phyloP scores from a whole-genome alignment of 768 basidiomycete species.

The Pulveroboletus sp. region DNA sequence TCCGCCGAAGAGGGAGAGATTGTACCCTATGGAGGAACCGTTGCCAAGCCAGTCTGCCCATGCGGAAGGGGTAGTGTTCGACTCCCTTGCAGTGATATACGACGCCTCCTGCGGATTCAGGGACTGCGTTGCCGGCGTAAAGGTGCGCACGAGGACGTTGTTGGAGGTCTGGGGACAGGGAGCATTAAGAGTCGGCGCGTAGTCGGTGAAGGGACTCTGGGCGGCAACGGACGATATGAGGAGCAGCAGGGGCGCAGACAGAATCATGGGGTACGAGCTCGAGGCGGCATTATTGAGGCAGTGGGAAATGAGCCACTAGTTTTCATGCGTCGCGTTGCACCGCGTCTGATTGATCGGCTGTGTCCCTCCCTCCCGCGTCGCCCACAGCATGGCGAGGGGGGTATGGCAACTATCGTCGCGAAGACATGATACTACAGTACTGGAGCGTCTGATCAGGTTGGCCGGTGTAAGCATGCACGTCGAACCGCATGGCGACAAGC shows the following conservation, averaged over 20 bases:
- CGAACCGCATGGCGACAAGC: no score
- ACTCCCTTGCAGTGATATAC: slow-evolving; percentile 44
- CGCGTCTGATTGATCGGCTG: slow-evolving; percentile 14
- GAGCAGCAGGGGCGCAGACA: neutral
- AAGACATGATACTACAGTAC: no score
- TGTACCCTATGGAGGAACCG: slow-evolving; percentile 50
- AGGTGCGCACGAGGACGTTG: slow-evolving; percentile 44
- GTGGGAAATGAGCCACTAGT: neutral
- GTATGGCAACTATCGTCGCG: no score
- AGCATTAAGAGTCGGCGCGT: slow-evolving; percentile 47
- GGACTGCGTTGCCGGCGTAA: slow-evolving; percentile 47
- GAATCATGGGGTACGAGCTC: slow-evolving; percentile 5
- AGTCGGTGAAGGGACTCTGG: slow-evolving; percentile 37
- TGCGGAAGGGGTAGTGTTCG: slow-evolving; percentile 40
- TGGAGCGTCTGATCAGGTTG: no score
- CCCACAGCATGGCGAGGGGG: no score
- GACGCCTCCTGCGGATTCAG: slow-evolving; percentile 46
- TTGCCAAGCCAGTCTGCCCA: slow-evolving; percentile 62
- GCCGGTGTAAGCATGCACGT: no score
- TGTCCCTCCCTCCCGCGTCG: neutral
- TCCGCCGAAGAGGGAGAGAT: slow-evolving; percentile 38
- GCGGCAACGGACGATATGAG: neutral
- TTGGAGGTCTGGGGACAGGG: slow-evolving; percentile 48
- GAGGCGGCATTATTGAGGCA: slow-evolving; percentile 6
- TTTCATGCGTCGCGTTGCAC: slow-evolving; percentile 4